Percentiles rank a stretch among this genome's conserved stretches.
These are phyloP conservation scores for Aspergillus fumigatus DNA, from an alignment of 2,329 filamentous ascomycete species.

Conservation along the genomic window DNA sequence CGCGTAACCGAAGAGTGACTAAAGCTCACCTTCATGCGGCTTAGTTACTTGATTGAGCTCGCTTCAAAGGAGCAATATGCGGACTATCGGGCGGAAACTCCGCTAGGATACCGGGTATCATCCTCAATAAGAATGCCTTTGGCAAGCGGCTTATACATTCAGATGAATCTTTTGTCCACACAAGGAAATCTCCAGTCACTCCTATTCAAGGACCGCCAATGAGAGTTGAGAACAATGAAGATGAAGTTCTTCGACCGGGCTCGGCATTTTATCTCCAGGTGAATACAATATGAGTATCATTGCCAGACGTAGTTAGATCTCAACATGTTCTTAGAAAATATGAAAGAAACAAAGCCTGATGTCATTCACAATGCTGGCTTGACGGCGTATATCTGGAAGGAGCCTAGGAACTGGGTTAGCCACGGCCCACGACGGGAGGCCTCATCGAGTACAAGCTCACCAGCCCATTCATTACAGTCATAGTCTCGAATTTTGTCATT, in stretches of 20 bases:
- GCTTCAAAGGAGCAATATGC: neutral
- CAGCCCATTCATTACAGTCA: slow-evolving; percentile 45
- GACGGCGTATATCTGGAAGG: slow-evolving; percentile 50
- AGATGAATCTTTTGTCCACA: neutral
- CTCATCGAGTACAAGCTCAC: slow-evolving; percentile 30
- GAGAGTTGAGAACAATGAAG: neutral
- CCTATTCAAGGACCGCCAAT: neutral
- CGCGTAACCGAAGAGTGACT: neutral
- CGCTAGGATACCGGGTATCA: neutral
- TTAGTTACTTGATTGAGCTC: neutral
- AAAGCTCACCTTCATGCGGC: neutral
- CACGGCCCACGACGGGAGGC: neutral
- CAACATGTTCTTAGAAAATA: neutral
- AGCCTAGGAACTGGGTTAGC: slow-evolving; percentile 27
- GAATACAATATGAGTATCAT: neutral
- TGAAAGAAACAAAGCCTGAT: neutral
- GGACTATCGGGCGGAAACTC: neutral
- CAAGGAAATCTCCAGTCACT: neutral
- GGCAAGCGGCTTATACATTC: neutral
- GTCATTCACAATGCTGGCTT: slow-evolving; percentile 28
- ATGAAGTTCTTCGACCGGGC: neutral
- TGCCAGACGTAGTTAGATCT: neutral
- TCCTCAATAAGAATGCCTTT: neutral
- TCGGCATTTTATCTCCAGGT: neutral
- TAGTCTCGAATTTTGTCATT: neutral